Conservation (phyloP, 257 asterid genomes). For the Solanum pimpinellifolium region DNA sequence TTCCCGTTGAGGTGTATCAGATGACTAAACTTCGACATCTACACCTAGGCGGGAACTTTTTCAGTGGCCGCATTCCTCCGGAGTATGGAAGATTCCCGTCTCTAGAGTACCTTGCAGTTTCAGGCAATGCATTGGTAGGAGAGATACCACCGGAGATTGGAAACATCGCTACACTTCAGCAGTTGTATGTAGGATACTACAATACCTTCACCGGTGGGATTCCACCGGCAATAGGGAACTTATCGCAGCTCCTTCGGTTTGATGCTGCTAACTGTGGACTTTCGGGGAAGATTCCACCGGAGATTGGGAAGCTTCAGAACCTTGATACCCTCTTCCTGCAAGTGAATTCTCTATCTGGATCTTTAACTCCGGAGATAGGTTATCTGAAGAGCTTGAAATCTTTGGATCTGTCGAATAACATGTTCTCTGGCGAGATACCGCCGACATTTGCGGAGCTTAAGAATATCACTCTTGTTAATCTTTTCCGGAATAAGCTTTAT, state of each 20-base stretch:
- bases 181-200: slow-evolving; percentile 77
- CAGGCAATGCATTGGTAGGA: slow-evolving; percentile 71
- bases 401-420: slow-evolving; percentile 82
- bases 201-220: slow-evolving; percentile 64
- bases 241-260: slow-evolving; percentile 39
- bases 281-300: slow-evolving; percentile 71
- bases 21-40: slow-evolving; percentile 45
- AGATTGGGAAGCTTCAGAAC: slow-evolving; percentile 54
- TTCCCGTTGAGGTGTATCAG: slow-evolving; percentile 45
- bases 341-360: slow-evolving; percentile 63
- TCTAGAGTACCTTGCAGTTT: slow-evolving; percentile 67
- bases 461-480: slow-evolving; percentile 69
- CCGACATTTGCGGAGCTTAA: slow-evolving; percentile 47
- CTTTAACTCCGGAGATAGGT: slow-evolving; percentile 65
- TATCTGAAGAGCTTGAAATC: slow-evolving; percentile 62
- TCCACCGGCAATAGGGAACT: slow-evolving; percentile 70
- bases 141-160: slow-evolving; percentile 62
- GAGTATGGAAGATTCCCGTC: slow-evolving; percentile 44
- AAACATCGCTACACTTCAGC: slow-evolving; percentile 42
- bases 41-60: slow-evolving; percentile 79
- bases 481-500: slow-evolving; percentile 75
- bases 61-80: slow-evolving; percentile 55
- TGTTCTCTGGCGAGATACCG: slow-evolving; percentile 69
- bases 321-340: slow-evolving; percentile 85
- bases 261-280: slow-evolving; percentile 88